Percentiles rank a stretch among this genome's conserved stretches.
Conservation (phyloP, 1,284 basidiomycete genomes). For the Rhodotorula sp. region DNA sequence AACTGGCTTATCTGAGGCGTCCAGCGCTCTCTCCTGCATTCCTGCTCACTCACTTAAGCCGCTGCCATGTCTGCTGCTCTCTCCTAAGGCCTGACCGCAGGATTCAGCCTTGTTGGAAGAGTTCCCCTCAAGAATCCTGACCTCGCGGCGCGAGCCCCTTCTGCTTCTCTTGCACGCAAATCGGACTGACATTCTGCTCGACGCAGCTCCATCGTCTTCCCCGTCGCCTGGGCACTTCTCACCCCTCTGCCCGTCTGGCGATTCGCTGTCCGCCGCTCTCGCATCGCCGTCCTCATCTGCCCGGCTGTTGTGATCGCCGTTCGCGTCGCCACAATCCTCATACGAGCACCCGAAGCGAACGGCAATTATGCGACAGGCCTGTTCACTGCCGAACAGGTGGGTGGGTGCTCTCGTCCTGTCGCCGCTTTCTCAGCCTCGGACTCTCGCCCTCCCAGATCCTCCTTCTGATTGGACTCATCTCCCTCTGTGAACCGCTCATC, state of each 20-base stretch:
- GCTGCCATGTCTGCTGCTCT: conserved; percentile 1
- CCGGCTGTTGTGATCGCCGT: conserved; percentile 30
- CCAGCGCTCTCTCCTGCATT: background rate
- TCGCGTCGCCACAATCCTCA: conserved; percentile 35
- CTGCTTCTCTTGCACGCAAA: background rate
- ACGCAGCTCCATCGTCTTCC: conserved; percentile 27
- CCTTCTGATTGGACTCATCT: conserved; percentile 25
- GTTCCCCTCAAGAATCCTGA: conserved; percentile 6
- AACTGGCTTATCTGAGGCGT: background rate
- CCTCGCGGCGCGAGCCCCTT: conserved; percentile 20
- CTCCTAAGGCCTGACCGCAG: conserved; percentile 7
- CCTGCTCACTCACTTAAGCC: background rate
- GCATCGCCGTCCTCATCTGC: conserved; percentile 30
- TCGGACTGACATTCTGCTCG: background rate
- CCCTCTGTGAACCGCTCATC: conserved; percentile 21
- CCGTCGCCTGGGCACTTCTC: conserved; percentile 22
- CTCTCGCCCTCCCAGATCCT: conserved; percentile 14
- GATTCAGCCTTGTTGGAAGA: conserved; percentile 7
- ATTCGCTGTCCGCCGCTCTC: conserved; percentile 7
- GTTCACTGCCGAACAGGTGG: conserved; percentile 25
- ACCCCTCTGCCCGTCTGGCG: conserved; percentile 31
- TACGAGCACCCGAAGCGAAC: conserved; percentile 34
- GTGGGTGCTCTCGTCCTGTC: background rate
- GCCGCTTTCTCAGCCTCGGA: background rate
- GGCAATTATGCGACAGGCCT: conserved; percentile 6